phyloP scores from a whole-genome alignment of 139 green algal genomes.

The Trebouxia sp. region DNA sequence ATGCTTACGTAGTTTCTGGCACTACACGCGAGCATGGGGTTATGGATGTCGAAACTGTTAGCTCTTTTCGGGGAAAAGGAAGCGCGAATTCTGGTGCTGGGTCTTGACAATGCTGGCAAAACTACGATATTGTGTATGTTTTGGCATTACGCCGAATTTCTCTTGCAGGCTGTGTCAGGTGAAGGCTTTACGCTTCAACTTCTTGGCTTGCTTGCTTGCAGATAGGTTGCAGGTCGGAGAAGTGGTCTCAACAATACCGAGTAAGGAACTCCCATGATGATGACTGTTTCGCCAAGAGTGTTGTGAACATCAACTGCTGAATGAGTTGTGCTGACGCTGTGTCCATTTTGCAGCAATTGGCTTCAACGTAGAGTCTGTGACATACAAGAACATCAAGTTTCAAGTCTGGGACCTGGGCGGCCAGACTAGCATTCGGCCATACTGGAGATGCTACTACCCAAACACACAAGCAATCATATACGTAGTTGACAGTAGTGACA shows the following conservation, averaged over 20 bases:
- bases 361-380: conserved; percentile 99
- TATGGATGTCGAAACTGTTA: conserved; percentile 90
- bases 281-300: no score
- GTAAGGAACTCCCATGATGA: no score
- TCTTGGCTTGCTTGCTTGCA: conserved; percentile 38
- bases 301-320: no score
- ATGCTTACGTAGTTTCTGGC: no score
- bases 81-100: conserved; percentile 95
- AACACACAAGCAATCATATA: conserved; percentile 99
- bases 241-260: conserved; percentile 98
- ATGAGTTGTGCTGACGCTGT: no score
- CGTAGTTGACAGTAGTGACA: conserved; percentile 96
- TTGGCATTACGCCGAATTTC: no score
- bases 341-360: conserved; percentile 94
- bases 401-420: conserved; percentile 85
- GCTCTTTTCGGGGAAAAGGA: conserved; percentile 95
- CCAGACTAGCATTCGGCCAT: conserved; percentile 94
- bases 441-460: conserved; percentile 99
- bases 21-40: conserved; percentile 67
- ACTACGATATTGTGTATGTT: conserved; percentile 99
- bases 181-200: no score
- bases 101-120: conserved; percentile 97
- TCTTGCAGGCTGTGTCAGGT: no score
- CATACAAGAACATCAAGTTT: conserved; percentile 99
- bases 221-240: conserved; percentile 97